A percentile compares a stretch with the other conserved stretches of the same genome.
phyloP scores from a whole-genome alignment of 78 protist species.

The Reticulomyxa filosa region DNA sequence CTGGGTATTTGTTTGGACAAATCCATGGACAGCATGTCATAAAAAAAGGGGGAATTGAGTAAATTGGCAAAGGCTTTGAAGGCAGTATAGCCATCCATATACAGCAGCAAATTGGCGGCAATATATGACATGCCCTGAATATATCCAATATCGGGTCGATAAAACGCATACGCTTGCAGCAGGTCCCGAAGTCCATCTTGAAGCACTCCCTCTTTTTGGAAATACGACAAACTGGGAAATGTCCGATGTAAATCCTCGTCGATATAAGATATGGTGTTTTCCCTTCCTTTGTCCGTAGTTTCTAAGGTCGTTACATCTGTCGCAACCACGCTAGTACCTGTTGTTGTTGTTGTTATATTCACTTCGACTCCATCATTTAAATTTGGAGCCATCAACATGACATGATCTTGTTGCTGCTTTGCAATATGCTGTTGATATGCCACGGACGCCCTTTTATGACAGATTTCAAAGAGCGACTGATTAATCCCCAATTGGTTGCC shows the following conservation, averaged over 20 bases:
- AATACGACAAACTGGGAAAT: slow-evolving; percentile 25
- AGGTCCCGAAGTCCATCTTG: slow-evolving; percentile 17
- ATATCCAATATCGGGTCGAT: slow-evolving; percentile 43
- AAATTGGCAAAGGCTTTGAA: slow-evolving; percentile 7
- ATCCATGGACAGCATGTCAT: too few relatives aligned
- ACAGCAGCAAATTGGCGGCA: slow-evolving; percentile 6
- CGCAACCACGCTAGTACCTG: too few relatives aligned
- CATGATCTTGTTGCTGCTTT: too few relatives aligned
- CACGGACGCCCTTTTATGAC: neutral
- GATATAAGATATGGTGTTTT: slow-evolving; percentile 16
- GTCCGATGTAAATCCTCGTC: slow-evolving; percentile 43
- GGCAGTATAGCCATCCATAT: slow-evolving; percentile 3
- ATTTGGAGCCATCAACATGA: too few relatives aligned
- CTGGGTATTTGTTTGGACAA: too few relatives aligned
- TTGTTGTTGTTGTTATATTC: too few relatives aligned
- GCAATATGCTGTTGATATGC: neutral
- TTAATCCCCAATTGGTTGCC: neutral
- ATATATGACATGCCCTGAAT: slow-evolving; percentile 52
- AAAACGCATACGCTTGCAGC: slow-evolving; percentile 22
- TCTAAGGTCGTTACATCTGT: too few relatives aligned
- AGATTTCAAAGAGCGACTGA: neutral
- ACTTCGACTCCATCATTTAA: too few relatives aligned
- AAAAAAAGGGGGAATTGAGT: neutral
- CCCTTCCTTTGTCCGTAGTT: neutral
- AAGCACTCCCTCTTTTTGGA: slow-evolving; percentile 13